phyloP scores from a whole-genome alignment of 2,329 filamentous ascomycete species.

The Macrophomina phaseolina region DNA sequence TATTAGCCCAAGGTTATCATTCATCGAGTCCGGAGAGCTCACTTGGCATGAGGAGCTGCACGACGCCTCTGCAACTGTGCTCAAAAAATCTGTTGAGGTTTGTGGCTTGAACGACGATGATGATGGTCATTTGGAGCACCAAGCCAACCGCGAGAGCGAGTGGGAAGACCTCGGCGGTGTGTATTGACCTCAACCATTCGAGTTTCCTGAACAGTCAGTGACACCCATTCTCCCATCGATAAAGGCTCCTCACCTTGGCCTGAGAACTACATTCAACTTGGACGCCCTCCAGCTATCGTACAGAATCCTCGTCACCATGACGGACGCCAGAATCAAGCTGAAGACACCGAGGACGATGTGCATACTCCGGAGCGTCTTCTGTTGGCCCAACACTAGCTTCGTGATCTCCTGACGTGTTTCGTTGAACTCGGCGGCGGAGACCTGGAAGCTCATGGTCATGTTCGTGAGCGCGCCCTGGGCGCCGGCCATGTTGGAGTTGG shows the following conservation, averaged over 20 bases:
- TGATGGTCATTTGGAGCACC: constrained; percentile 45
- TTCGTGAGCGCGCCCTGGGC: neutral
- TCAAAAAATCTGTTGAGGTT: constrained; percentile 46
- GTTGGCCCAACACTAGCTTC: constrained; percentile 42
- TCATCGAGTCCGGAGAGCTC: constrained; percentile 30
- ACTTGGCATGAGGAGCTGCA: constrained; percentile 48
- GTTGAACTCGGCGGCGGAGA: constrained; percentile 16
- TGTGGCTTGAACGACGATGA: constrained; percentile 46
- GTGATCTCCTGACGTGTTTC: constrained; percentile 14
- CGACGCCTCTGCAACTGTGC: constrained; percentile 41
- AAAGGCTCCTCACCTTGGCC: constrained; percentile 39
- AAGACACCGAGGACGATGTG: constrained; percentile 47
- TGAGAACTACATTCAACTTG: constrained; percentile 38
- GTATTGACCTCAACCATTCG: constrained; percentile 44
- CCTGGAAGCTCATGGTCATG: constrained; percentile 8
- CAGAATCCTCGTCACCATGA: constrained; percentile 45
- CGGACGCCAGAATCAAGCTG: constrained; percentile 43
- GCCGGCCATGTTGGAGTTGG: constrained; percentile 2
- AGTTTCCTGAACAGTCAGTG: constrained; percentile 38
- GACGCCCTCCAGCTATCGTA: constrained; percentile 45
- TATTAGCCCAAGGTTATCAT: neutral
- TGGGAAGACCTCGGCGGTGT: constrained; percentile 48
- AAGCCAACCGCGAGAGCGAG: constrained; percentile 46
- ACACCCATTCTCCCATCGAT: neutral
- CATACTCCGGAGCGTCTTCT: constrained; percentile 46